Conservation (phyloP, 805 yeast genomes). For the Yamadazyma phyllophila region DNA sequence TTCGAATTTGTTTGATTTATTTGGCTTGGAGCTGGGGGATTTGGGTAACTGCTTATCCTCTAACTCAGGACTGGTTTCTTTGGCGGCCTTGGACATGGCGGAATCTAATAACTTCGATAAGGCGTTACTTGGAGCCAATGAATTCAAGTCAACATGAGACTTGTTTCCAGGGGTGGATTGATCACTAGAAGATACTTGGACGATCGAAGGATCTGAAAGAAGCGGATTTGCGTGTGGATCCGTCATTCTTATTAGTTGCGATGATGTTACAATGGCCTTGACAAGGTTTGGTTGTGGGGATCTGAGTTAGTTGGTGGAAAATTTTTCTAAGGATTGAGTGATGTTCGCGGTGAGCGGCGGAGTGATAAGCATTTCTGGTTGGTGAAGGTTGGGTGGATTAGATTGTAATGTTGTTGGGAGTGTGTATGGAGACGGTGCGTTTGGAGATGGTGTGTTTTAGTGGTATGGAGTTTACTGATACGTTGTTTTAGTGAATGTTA, state of each 20-base stretch:
- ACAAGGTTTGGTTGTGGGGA: neutral
- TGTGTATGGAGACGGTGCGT: no score
- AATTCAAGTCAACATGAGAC: neutral
- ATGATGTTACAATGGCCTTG: neutral
- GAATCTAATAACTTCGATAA: slow-evolving; percentile 43
- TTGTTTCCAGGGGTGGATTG: neutral
- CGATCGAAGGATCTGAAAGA: slow-evolving; percentile 31
- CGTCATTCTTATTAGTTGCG: neutral
- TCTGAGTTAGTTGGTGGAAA: slow-evolving; percentile 3
- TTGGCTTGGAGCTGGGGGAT: slow-evolving; percentile 42
- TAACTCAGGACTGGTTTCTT: slow-evolving; percentile 39
- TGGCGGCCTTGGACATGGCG: slow-evolving; percentile 48
- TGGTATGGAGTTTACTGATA: no score
- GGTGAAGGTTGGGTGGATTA: no score
- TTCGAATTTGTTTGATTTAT: slow-evolving; percentile 17
- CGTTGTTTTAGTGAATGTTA: no score
- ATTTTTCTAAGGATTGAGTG: slow-evolving; percentile 11
- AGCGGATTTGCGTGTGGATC: slow-evolving; percentile 18
- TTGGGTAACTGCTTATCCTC: slow-evolving; percentile 12
- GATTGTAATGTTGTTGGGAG: no score
- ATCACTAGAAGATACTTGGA: slow-evolving; percentile 15
- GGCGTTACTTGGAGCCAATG: slow-evolving; percentile 18
- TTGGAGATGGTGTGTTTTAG: no score
- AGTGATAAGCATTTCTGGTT: no score
- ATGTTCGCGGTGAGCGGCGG: neutral